Base-by-base conservation (phyloP, 768 basidiomycete genomes). In the Termitomyces sp. region DNA sequence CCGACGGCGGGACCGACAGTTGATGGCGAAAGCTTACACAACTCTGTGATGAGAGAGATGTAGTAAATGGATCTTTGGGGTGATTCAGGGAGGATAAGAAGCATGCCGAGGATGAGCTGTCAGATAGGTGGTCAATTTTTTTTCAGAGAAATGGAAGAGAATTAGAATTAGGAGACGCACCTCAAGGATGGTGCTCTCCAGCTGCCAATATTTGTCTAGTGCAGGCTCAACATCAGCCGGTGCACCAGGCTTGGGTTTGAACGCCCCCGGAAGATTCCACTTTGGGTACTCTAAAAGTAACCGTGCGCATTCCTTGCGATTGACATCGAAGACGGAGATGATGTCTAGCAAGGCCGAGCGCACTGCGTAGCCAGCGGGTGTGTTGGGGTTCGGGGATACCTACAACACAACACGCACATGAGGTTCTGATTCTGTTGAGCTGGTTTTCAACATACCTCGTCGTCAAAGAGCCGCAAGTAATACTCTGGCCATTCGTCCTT, bases 1-100 rank as follows among this genome's bases (percentile, higher is more conserved):
- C 97, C 97, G 20, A 99, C 93, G 1, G 95, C 93, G 0, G 97
- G 97, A 4, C 97, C 97, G 52, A 95, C 89, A 2, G 94, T 96
- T 6, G 83, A 80, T 0, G 96, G 95, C 0, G 91, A 91, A n/a
- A 95, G 76, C 70, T 97, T 96, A 75, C 95, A 98, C 8, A 99
- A 77, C 68, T 99, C 96, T 23, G 92, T 92, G 59, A 98, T 89
- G 56, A 98, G 77, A 4, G 90, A 78, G 60, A 88, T 86, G 69
- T 97, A 93, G 71, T 97, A 98, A 7, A 96, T 77, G 0, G 89
- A 77, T 69, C 89, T 90, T 66, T 88, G 84, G 0, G 83, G 77
- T 5, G 95, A 75, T 63, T 88, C 83, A 0, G 97, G 96, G 9
- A 97, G 76, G 20, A 89, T 69, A 64, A 96, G 82, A 61, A 90